Evolutionary conservation across 2,329 filamentous ascomycete species (phyloP).

Genomic region (Ophiobolus disseminans): DNA sequence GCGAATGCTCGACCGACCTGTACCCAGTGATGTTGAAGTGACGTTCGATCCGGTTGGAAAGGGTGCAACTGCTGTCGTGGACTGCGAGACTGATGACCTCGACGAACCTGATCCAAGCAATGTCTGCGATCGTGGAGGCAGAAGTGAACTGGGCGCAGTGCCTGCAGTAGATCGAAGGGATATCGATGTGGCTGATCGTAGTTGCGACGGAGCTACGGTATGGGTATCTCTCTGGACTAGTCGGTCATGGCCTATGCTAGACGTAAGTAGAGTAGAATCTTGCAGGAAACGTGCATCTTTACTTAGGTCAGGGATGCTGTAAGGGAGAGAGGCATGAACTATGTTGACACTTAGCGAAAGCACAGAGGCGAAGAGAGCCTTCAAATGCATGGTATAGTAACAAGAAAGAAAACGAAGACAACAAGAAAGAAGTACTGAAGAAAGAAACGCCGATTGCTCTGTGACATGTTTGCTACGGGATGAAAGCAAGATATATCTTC

Average conservation of each 20-base stretch:
- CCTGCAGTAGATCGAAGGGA: too few species aligned
- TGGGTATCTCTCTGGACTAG: neutral
- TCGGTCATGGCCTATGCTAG: neutral
- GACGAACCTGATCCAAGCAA: too few species aligned
- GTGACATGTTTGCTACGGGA: too few species aligned
- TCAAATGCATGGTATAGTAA: neutral
- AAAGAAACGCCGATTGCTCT: too few species aligned
- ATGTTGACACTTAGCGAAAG: conserved; percentile 2
- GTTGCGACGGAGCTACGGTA: neutral
- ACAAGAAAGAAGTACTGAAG: neutral
- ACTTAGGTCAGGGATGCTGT: conserved; percentile 4
- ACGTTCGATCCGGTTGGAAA: too few species aligned
- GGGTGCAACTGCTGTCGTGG: too few species aligned
- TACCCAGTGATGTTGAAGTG: too few species aligned
- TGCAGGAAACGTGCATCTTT: neutral
- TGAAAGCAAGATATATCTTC: too few species aligned
- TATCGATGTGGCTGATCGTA: too few species aligned
- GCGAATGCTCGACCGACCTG: neutral
- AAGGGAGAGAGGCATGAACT: conserved; percentile 1
- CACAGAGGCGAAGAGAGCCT: neutral
- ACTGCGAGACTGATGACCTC: too few species aligned
- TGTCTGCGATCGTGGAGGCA: too few species aligned
- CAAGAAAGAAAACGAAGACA: neutral
- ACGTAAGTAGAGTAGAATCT: neutral
- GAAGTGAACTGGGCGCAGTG: too few species aligned